These are phyloP conservation scores for Krasilnikovozyma curviuscula DNA, from an alignment of 768 basidiomycete species.

Conservation along the genomic window DNA sequence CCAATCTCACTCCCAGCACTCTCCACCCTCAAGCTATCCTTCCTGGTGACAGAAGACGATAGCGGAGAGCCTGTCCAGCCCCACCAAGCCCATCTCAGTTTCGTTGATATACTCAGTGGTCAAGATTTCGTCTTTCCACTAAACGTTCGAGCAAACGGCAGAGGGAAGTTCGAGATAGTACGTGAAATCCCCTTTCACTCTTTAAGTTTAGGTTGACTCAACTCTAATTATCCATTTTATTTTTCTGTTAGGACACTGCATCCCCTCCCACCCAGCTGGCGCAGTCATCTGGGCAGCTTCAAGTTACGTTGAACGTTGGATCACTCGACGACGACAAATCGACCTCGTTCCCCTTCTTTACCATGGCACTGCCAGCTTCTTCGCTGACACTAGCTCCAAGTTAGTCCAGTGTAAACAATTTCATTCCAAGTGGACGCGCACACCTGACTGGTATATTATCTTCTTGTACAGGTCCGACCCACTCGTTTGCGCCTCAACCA, in stretches of 20 bases:
- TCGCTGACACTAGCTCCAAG: background rate
- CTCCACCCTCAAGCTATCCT: constrained; percentile 5
- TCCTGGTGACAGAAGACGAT: constrained; percentile 4
- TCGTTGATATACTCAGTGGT: constrained; percentile 10
- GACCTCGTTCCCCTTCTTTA: constrained; percentile 3
- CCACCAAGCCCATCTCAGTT: constrained; percentile 10
- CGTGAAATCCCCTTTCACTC: background rate
- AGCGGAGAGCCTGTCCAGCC: constrained; percentile 2
- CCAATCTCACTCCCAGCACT: constrained; percentile 2
- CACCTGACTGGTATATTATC: background rate
- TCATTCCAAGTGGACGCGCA: background rate
- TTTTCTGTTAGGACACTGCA: constrained; percentile 5
- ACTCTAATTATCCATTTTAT: background rate
- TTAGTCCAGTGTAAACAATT: background rate
- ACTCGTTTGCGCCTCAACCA: constrained; percentile 6
- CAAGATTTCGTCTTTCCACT: constrained; percentile 6
- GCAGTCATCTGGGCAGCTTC: constrained; percentile 3
- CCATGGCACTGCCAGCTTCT: too few relatives aligned
- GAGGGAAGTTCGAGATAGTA: constrained; percentile 5
- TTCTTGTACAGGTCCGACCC: constrained; percentile 1
- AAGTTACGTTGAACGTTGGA: constrained; percentile 7
- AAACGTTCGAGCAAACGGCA: constrained; percentile 7
- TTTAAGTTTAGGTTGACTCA: background rate
- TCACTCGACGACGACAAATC: constrained; percentile 2
- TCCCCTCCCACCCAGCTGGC: constrained; percentile 1